phyloP scores from a whole-genome alignment of 306 rosid species.

The Sophora flavescens region DNA sequence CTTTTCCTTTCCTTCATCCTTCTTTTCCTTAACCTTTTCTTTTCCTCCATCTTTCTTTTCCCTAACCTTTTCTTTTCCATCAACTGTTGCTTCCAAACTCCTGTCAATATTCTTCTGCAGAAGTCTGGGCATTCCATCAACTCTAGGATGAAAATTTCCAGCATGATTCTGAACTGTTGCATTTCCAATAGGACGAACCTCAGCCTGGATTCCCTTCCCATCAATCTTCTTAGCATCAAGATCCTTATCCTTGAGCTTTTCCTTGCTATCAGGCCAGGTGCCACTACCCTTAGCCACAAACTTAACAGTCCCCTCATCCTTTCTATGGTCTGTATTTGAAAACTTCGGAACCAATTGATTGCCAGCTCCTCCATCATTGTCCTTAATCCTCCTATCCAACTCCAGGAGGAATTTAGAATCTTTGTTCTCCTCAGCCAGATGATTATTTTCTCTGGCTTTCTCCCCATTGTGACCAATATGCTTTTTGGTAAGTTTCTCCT shows the following conservation, averaged over 20 bases:
- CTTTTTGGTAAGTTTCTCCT: slow-evolving; percentile 62
- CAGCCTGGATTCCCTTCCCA: slow-evolving; percentile 57
- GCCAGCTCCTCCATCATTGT: slow-evolving; percentile 57
- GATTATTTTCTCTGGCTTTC: slow-evolving; percentile 60
- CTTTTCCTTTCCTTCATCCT: slow-evolving; percentile 63
- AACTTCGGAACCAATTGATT: slow-evolving; percentile 60
- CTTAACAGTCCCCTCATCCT: slow-evolving; percentile 67
- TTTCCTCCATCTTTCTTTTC: slow-evolving; percentile 73
- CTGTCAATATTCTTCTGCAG: slow-evolving; percentile 54
- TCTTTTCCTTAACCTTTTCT: slow-evolving; percentile 72
- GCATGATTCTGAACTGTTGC: slow-evolving; percentile 53
- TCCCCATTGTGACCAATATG: slow-evolving; percentile 59
- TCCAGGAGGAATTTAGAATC: slow-evolving; percentile 64
- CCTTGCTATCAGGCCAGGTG: slow-evolving; percentile 54
- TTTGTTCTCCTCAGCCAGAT: slow-evolving; percentile 62
- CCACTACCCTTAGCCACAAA: slow-evolving; percentile 63
- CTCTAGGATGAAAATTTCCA: slow-evolving; percentile 59
- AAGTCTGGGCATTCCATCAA: slow-evolving; percentile 58
- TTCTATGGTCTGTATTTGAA: slow-evolving; percentile 53
- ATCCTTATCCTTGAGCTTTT: slow-evolving; percentile 60
- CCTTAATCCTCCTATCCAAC: slow-evolving; percentile 71
- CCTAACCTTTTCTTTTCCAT: slow-evolving; percentile 59
- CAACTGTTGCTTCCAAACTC: slow-evolving; percentile 55
- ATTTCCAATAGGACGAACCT: slow-evolving; percentile 54
- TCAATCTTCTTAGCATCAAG: slow-evolving; percentile 56